Base-by-base conservation (phyloP, 192 early-diverging fungal species). In the Coemansia sp. region DNA sequence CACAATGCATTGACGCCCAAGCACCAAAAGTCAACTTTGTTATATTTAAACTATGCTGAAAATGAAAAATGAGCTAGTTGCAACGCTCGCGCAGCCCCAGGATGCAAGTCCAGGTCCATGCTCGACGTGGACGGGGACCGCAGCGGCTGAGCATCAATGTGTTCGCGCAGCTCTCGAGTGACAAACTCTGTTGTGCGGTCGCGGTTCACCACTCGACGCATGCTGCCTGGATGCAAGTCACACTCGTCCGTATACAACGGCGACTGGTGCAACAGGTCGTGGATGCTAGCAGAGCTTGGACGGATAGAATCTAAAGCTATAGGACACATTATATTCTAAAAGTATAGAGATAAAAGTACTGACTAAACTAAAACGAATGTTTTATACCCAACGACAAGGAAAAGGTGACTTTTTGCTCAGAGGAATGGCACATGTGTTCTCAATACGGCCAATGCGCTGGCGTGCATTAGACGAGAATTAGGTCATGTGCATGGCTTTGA, bases 141-240 rank as follows among this genome's bases (percentile, higher is more conserved):
- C 31, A 6, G 31, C 0, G 31, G 31, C 31, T 31, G 31, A 31
- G 31, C 31, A 5, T 31, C 31, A 7, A 31, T 31, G 6, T 31
- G 31, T 5, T 31, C 31, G 31, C 31, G 31, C 31, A 31, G 31
- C 31, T 31, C 31, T 31, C 6, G 31, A 5, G 31, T 31, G 5
- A 31, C 31, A 31, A 31, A 31, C 31, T 12, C 40, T 42, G 4
- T 12, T 15, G 40, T 14, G 3, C 14, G 15, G 40, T 42, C 11
- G 40, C 72, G 69, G 64, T 81, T 81, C 53, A 70, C 62, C 9
- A 76, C 70, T 14, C 71, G 67, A 18, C 73, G 79, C 70, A 81
- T 60, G 40, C 62, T 64, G 12, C 59, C 65, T 18, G 73, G 79
- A 31, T 81, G 63, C 64, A 81, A 63, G 70, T 81, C 73, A 50